Base-by-base conservation (phyloP, 225 moss, liverwort and hornwort species). In the Polytrichum formosum region DNA sequence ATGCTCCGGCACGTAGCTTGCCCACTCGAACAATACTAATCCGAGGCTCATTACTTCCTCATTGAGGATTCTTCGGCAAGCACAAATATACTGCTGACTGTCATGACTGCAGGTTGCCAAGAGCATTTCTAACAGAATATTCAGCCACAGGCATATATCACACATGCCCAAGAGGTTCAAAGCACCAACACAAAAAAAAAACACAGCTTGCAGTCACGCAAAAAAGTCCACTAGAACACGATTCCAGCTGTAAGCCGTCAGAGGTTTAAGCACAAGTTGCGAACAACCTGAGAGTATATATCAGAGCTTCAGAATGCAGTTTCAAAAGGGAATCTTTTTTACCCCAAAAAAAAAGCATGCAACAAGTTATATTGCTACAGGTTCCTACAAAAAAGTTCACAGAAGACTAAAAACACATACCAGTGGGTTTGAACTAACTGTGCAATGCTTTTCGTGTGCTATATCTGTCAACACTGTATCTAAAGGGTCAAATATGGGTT, bases 301-400 rank as follows among this genome's bases (percentile, higher is more conserved):
- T 8, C 23, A 74, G 29, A 28, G 26, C 33, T 70, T 17, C 21
- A 66, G 19, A 18, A 76, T 59, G 54, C 66, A 70, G 20, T 53
- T 69, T 73, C 54, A 70, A 60, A 70, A 64, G 74, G 72, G 72
- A 59, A 67, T 55, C 19, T 67, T 31, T 8, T 68, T 72, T 63
- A 23, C 23, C 72, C 75, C 75, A 82, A 82, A 82, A 82, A 70
- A 78, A 67, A 64, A 82, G 78, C 75, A 78, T 78, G 78, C 61
- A 82, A 46, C 78, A 83, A 77, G 69, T 84, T 70, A 56, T 68
- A 74, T 77, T 75, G 80, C 69, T 66, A 64, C 2, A 56, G 74
- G 76, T 79, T 74, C 76, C 76, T 56, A 68, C 64, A 77, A 55
- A 67, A 29, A 67, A 30, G 68, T 71, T 66, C 83, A 73, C 63